Base-by-base conservation (phyloP, 2,329 filamentous ascomycete genomes). In the Pseudocercospora pini-densiflorae region DNA sequence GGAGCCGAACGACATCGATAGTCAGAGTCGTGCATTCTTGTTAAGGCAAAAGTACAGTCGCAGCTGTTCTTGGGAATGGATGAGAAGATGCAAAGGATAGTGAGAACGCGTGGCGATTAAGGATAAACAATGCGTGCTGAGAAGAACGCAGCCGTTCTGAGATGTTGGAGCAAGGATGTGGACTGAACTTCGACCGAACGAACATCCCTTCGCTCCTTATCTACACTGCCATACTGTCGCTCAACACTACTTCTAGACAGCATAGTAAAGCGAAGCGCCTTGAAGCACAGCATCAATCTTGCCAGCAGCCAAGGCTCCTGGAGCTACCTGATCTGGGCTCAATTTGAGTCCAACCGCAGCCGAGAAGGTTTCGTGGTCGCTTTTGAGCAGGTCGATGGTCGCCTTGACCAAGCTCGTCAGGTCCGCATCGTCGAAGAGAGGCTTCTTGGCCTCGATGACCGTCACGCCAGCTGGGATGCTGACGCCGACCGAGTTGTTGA, bases 351-450 rank as follows among this genome's bases (percentile, higher is more conserved):
- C 71, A 16, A 70, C 67, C 24, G 71, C 70, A 19, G 66, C 47
- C 14, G 63, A 68, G 53, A 74, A 74, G 6, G 71, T 73, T 61
- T 73, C 72, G 58, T 74, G 72, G 55, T 74, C 72, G 7, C 33
- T 59, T 40, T 73, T 67, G 63, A 74, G 64, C 62, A 74, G 33
- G 61, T 73, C 68, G 54, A 74, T 65, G 12, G 69, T 72, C 19
- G 69, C 67, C 61, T 70, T 66, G 16, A 74, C 65, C 62, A 74
- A 36, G 21, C 71, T 71, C 8, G 67, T 62, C 24, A 73, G 21
- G n/a, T 72, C 59, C 12, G 72, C 70, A 1, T 59, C 68, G 59
- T 74, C 71, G 61, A 74, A 74, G 23, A 70, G 58, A 21, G 63
- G 63, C 68, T 73, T 72, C 71, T 74, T 74, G 31, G 64, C 64